Percentiles rank a stretch among this genome's conserved stretches.
These are phyloP conservation scores for Phaeomoniella chlamydospora DNA, from an alignment of 2,329 filamentous ascomycete species.

Conservation along the genomic window DNA sequence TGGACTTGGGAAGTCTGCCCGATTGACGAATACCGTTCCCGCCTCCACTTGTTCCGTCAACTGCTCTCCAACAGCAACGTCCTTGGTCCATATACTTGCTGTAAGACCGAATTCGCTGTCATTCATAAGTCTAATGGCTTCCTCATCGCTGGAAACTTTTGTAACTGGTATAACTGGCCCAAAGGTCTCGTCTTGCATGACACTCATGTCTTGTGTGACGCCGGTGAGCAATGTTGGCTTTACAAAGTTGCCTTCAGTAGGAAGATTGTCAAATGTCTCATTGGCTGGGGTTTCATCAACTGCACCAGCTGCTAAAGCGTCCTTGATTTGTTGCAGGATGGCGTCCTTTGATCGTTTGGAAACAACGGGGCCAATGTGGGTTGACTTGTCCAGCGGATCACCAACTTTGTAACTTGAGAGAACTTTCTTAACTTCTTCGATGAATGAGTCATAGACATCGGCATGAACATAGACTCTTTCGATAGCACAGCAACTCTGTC, in stretches of 20 bases:
- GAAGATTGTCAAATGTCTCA: constrained; percentile 56
- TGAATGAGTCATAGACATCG: constrained; percentile 68
- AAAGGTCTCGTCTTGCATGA: constrained; percentile 93
- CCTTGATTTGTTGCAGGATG: constrained; percentile 66
- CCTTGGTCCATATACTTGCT: constrained; percentile 95
- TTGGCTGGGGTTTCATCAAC: constrained; percentile 75
- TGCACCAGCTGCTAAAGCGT: constrained; percentile 72
- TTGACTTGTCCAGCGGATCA: constrained; percentile 67
- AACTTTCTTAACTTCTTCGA: constrained; percentile 65
- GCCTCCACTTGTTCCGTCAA: constrained; percentile 73
- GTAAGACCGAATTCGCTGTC: constrained; percentile 89
- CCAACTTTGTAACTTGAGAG: constrained; percentile 71
- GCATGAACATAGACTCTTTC: constrained; percentile 86
- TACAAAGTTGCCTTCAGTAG: constrained; percentile 74
- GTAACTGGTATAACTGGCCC: constrained; percentile 84
- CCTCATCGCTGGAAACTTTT: constrained; percentile 66
- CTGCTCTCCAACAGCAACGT: constrained; percentile 58
- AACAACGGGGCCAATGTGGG: constrained; percentile 78
- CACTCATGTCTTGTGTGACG: constrained; percentile 67
- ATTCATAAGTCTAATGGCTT: constrained; percentile 80
- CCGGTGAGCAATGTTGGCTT: constrained; percentile 68
- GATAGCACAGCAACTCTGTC: constrained; percentile 91
- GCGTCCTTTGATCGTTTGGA: constrained; percentile 63
- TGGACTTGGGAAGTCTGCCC: constrained; percentile 81
- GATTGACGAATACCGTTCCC: constrained; percentile 91